phyloP scores from a whole-genome alignment of 106 monocot species.

The Dioscorea zingiberensis region DNA sequence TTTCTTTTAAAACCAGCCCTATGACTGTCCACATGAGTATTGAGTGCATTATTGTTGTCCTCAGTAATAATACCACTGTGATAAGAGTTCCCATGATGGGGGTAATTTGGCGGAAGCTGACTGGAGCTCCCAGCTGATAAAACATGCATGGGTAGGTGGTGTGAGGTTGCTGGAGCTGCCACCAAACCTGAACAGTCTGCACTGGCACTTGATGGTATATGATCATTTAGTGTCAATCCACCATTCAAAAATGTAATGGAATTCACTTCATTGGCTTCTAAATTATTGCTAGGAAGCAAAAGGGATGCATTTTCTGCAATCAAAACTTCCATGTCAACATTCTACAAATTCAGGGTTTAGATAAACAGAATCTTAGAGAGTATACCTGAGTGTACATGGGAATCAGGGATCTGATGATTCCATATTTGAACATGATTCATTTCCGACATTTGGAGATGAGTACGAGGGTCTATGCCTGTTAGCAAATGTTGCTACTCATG shows the following conservation, averaged over 20 bases:
- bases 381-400: slow-evolving; percentile 1
- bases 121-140: slow-evolving; percentile 17
- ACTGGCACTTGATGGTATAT: slow-evolving; percentile 18
- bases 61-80: background rate
- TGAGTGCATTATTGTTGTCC: background rate
- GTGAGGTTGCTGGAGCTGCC: background rate
- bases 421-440: slow-evolving; percentile 1
- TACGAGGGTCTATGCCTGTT: slow-evolving; percentile 6
- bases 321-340: background rate
- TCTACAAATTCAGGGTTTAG: background rate
- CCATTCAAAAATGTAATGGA: background rate
- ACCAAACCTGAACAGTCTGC: slow-evolving; percentile 5
- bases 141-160: slow-evolving; percentile 9
- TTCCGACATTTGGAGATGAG: slow-evolving; percentile 2
- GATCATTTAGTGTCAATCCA: slow-evolving; percentile 7
- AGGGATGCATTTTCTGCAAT: background rate
- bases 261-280: slow-evolving; percentile 1
- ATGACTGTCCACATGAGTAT: slow-evolving; percentile 15
- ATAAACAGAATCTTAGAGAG: background rate
- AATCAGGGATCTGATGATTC: background rate
- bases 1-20: slow-evolving; percentile 43
- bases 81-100: slow-evolving; percentile 3
- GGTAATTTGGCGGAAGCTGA: slow-evolving; percentile 9
- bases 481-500: no score
- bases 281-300: background rate